Evolutionary conservation across 768 basidiomycete genomes (phyloP).

Genomic region (Artomyces pyxidatus): DNA sequence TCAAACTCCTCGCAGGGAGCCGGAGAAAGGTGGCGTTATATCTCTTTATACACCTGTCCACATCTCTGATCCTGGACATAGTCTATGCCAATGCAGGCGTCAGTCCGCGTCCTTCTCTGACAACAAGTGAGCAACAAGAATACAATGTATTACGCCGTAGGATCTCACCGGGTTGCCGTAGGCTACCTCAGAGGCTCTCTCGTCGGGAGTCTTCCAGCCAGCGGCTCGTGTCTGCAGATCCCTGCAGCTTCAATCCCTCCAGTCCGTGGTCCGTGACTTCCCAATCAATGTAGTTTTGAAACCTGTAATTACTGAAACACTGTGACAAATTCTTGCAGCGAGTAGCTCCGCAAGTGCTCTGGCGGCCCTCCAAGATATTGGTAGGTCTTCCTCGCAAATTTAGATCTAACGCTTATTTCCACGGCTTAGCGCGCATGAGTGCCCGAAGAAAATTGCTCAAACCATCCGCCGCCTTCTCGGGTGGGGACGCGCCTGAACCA

Average conservation of each 20-base stretch:
- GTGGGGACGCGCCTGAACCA: not conserved
- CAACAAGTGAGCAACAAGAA: too few species aligned
- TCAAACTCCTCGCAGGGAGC: not conserved
- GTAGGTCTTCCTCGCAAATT: not conserved
- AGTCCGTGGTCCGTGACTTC: too few species aligned
- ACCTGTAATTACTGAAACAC: not conserved
- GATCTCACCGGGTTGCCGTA: too few species aligned
- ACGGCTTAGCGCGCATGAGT: not conserved
- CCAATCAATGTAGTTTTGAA: too few species aligned
- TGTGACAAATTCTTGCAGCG: not conserved
- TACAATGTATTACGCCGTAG: too few species aligned
- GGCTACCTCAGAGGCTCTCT: not conserved
- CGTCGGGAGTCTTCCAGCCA: too few species aligned
- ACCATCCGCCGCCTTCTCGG: not conserved
- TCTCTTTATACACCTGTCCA: not conserved
- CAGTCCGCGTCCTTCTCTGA: too few species aligned
- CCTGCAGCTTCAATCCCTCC: too few species aligned
- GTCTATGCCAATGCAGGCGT: not conserved
- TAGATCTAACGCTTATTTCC: not conserved
- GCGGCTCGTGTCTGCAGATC: too few species aligned
- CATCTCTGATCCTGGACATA: not conserved
- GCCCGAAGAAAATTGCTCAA: not conserved
- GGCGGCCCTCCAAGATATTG: not conserved
- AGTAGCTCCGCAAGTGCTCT: not conserved
- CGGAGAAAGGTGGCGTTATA: not conserved